Evolutionary conservation across 371 early-diverging fungal species (phyloP), one percentile per base, ranked within the genome.

Genomic region (Entomophthora muscae): DNA sequence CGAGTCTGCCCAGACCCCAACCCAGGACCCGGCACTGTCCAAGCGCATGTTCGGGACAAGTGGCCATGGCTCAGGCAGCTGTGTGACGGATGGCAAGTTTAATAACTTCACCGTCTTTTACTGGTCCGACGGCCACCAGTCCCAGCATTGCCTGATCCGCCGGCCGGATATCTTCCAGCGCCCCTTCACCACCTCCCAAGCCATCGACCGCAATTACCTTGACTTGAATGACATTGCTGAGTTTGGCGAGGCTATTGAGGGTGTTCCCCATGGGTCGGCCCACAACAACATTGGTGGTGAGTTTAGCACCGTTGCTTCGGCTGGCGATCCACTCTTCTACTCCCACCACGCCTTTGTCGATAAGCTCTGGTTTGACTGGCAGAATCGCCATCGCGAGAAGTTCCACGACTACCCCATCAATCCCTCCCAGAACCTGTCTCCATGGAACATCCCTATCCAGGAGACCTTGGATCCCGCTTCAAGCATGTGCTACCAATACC

Each of bases 211-310:
- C 12, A 30, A 28, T 26, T 61, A 61, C 61, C 10, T 61, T 5
- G n/a, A 33, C 27, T 23, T 22, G 5, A 24, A 31, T 22, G 22
- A 31, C 42, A 32, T 61, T 26, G 22, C 22, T 1, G 32, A 24
- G 3, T 63, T 63, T 22, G 2, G 2, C 2, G 51, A 26, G 22
- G 32, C 24, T 22, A 33, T 82, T 31, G 83, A 80, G 64, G n/a
- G 61, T n/a, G 55, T 62, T 52, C 76, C 79, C 21, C 80, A 82
- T 67, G 72, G 73, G 22, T 13, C 65, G 10, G 71, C 80, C 23
- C 83, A 82, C 72, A 24, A 33, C 23, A 65, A 64, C 26, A 65
- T 82, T 56, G 75, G 77, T 27, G 80, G 79, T 12, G 58, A 57
- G 21, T 57, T 57, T 30, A 3, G 13, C 1, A 30, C 28, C 26